Percentiles rank a stretch among this genome's conserved stretches.
Evolutionary conservation across 2,329 filamentous ascomycete genomes (phyloP).

Genomic region (Colletotrichum gigasporum): DNA sequence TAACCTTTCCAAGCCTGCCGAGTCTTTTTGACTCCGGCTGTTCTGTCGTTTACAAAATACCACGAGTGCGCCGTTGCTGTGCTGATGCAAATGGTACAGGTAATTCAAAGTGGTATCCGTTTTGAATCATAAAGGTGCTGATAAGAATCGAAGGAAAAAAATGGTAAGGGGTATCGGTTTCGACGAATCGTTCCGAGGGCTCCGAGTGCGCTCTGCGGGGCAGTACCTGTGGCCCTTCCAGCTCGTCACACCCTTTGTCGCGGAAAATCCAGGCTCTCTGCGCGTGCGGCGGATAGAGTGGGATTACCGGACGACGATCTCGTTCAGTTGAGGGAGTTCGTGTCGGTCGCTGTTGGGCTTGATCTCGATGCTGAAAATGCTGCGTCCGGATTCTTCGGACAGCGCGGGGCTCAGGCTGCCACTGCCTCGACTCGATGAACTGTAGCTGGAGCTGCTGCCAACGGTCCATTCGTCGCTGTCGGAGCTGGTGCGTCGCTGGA

Average conservation of each 20-base stretch:
- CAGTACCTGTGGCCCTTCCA: not conserved
- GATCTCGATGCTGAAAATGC: conserved; percentile 42
- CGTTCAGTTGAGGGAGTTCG: conserved; percentile 47
- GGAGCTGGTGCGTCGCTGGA: conserved; percentile 52
- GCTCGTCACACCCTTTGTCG: not conserved
- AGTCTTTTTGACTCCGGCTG: conserved; percentile 7
- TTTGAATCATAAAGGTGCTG: conserved; percentile 25
- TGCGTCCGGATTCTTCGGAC: conserved; percentile 48
- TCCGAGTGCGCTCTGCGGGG: not conserved
- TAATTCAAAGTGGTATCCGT: conserved; percentile 31
- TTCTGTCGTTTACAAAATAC: conserved; percentile 30
- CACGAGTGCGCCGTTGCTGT: conserved; percentile 34
- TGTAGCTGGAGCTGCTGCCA: conserved; percentile 82
- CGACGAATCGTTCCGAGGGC: not conserved
- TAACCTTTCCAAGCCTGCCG: conserved; percentile 23
- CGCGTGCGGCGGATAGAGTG: conserved; percentile 35
- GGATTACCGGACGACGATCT: conserved; percentile 54
- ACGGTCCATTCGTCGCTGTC: conserved; percentile 92
- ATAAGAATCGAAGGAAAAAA: conserved; percentile 20
- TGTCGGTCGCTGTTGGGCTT: conserved; percentile 48
- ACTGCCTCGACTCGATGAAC: conserved; percentile 42
- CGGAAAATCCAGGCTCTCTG: not conserved
- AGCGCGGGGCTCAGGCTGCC: conserved; percentile 56
- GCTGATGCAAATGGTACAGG: conserved; percentile 33
- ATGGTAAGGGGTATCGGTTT: not conserved